Conservation (phyloP, 1,139 yeast genomes). For the Taphrina betulina region DNA sequence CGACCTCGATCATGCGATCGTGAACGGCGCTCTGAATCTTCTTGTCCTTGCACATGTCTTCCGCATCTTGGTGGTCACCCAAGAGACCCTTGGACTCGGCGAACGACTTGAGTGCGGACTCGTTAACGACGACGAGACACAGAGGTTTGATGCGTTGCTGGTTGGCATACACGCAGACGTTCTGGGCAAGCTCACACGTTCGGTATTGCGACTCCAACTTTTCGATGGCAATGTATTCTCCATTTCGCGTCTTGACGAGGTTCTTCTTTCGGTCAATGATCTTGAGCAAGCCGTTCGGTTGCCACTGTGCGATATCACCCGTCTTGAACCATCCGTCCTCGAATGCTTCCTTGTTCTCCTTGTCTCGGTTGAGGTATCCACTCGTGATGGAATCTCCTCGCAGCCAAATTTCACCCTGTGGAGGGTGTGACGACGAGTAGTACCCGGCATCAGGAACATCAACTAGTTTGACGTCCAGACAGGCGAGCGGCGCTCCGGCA, state of each 20-base stretch:
- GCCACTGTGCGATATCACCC: conserved; percentile 97
- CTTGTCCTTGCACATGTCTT: conserved; percentile 57
- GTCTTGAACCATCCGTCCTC: conserved; percentile 93
- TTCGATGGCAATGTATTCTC: conserved; percentile 97
- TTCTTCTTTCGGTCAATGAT: conserved; percentile 95
- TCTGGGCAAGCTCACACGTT: conserved; percentile 70
- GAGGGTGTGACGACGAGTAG: conserved; percentile 55
- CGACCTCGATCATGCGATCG: conserved; percentile 67
- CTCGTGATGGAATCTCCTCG: conserved; percentile 69
- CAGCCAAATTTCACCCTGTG: conserved; percentile 86
- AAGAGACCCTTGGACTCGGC: conserved; percentile 56
- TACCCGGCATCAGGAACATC: conserved; percentile 94
- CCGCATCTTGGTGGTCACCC: conserved; percentile 54
- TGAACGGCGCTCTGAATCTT: conserved; percentile 58
- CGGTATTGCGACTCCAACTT: conserved; percentile 60
- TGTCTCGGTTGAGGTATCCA: conserved; percentile 78
- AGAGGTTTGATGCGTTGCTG: conserved; percentile 81
- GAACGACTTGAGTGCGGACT: conserved; percentile 60
- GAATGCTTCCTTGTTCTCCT: conserved; percentile 76
- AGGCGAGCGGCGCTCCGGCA: conserved; percentile 79
- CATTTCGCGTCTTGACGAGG: conserved; percentile 90
- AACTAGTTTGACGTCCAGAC: conserved; percentile 81
- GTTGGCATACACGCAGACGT: conserved; percentile 93
- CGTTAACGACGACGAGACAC: conserved; percentile 84
- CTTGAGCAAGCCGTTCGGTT: conserved; percentile 70